Conservation (phyloP, 176 grass and related monocot species). For the Ananas comosus region DNA sequence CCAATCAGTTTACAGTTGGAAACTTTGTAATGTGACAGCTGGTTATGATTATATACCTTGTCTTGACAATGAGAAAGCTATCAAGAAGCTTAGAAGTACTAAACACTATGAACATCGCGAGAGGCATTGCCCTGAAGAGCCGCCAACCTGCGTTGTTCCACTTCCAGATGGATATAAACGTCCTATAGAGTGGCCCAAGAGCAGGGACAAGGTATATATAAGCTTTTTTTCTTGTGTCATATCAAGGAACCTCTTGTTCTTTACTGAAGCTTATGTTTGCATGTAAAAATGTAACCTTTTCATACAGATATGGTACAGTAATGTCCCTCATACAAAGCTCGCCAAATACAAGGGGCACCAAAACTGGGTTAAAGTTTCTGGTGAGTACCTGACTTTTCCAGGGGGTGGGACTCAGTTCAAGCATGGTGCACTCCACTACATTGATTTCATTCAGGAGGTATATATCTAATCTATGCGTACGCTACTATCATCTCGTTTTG, state of each 20-base stretch:
- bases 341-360: conserved; percentile 85
- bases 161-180: conserved; percentile 71
- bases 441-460: conserved; percentile 96
- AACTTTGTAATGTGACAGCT: conserved; percentile 55
- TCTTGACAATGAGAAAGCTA: conserved; percentile 88
- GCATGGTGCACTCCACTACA: conserved; percentile 87
- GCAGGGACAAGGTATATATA: conserved; percentile 74
- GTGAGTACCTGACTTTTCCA: conserved; percentile 79
- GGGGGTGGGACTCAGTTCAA: conserved; percentile 97
- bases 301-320: conserved; percentile 84
- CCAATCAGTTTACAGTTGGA: conserved; percentile 56
- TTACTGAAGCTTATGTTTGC: not conserved
- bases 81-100: conserved; percentile 70
- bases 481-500: not conserved
- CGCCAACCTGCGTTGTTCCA: conserved; percentile 80
- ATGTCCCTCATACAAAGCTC: conserved; percentile 89
- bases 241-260: conserved; percentile 7
- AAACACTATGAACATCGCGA: conserved; percentile 96
- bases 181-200: conserved; percentile 64
- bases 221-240: conserved; percentile 20
- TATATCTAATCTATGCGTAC: not conserved
- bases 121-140: conserved; percentile 83
- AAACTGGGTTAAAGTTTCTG: conserved; percentile 99
- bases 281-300: conserved; percentile 11
- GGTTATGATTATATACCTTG: conserved; percentile 89